Conservation (phyloP, 2,329 filamentous ascomycete species). For the Bipolaris gigantea region DNA sequence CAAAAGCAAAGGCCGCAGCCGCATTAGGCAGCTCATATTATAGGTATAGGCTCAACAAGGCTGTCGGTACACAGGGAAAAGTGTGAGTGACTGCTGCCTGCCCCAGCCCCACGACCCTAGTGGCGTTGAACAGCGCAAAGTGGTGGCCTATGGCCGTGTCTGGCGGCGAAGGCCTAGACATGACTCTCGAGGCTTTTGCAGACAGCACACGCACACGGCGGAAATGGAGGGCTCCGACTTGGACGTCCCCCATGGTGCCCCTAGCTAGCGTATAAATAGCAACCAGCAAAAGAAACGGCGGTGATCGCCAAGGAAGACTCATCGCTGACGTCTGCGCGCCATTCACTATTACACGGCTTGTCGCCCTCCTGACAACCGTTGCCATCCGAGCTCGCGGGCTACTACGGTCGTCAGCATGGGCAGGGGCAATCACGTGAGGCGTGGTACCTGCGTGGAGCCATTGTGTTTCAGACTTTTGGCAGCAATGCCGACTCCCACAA, state of each 20-base stretch:
- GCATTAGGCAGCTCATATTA: background rate
- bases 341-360: background rate
- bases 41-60: background rate
- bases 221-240: background rate
- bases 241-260: background rate
- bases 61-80: background rate
- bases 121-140: background rate
- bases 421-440: slow-evolving; percentile 18
- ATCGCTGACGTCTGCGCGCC: background rate
- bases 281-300: background rate
- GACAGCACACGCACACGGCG: background rate
- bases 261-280: background rate
- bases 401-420: background rate
- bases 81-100: slow-evolving; percentile 7
- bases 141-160: background rate
- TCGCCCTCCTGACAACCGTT: slow-evolving; percentile 1
- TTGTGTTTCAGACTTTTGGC: slow-evolving; percentile 19
- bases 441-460: slow-evolving; percentile 3
- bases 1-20: background rate
- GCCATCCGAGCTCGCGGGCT: background rate
- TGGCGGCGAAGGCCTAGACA: background rate
- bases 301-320: background rate
- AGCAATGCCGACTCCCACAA: slow-evolving; percentile 9
- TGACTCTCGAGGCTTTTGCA: background rate
- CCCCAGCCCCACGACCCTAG: background rate